Percentiles rank a stretch among this genome's conserved stretches.
These are phyloP conservation scores for Microbotryum scabiosae DNA, from an alignment of 1,284 basidiomycete genomes.

Conservation along the genomic window DNA sequence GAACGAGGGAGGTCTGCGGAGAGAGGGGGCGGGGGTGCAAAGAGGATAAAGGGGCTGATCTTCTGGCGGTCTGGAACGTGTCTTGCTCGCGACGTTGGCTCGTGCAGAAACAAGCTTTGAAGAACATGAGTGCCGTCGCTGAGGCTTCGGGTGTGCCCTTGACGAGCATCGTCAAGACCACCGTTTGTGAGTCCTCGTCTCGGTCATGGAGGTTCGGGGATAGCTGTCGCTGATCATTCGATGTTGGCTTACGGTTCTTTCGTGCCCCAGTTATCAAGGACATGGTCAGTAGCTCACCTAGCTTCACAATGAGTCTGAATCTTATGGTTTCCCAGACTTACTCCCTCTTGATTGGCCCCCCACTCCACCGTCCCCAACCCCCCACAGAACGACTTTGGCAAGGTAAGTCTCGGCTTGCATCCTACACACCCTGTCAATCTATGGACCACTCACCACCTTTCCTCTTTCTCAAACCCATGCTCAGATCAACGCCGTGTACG, in stretches of 20 bases:
- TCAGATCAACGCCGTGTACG: conserved; percentile 31
- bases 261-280: conserved; percentile 18
- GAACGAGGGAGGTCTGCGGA: background rate
- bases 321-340: background rate
- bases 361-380: conserved; percentile 46
- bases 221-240: background rate
- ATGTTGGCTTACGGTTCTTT: too few species aligned
- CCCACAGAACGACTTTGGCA: conserved; percentile 78
- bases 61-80: background rate
- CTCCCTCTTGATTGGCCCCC: background rate
- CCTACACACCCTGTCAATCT: too few species aligned
- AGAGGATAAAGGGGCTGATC: background rate
- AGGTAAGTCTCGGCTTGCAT: conserved; percentile 23
- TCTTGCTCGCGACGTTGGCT: background rate
- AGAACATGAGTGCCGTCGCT: conserved; percentile 76
- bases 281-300: conserved; percentile 6
- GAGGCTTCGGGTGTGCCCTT: conserved; percentile 69
- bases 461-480: too few species aligned
- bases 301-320: too few species aligned
- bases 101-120: conserved; percentile 58
- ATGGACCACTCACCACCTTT: too few species aligned
- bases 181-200: conserved; percentile 36
- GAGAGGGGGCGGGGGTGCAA: background rate
- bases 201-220: background rate
- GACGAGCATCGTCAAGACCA: conserved; percentile 74